These are phyloP conservation scores for Podospora pseudoanserina DNA, from an alignment of 495 filamentous ascomycete species.

Conservation along the genomic window DNA sequence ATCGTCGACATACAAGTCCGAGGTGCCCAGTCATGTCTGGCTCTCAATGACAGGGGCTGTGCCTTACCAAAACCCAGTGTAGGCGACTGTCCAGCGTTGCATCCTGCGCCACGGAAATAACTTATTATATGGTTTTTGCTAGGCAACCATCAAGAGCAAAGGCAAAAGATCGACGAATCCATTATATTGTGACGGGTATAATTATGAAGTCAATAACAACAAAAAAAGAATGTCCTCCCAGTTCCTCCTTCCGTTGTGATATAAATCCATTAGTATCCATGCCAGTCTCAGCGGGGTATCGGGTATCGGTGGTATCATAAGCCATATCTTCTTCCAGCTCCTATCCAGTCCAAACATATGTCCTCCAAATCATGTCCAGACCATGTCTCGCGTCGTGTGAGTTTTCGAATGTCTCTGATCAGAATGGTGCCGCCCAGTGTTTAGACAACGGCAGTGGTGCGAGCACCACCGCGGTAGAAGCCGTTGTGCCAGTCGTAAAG, in stretches of 20 bases:
- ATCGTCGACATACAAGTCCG: background rate
- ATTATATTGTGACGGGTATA: background rate
- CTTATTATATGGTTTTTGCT: too few species aligned
- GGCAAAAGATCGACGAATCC: too few species aligned
- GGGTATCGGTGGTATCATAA: background rate
- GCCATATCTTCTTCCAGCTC: background rate
- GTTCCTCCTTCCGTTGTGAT: background rate
- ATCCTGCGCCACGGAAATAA: background rate
- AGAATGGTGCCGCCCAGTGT: background rate
- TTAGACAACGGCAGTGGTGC: conserved; percentile 29
- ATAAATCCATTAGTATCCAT: background rate
- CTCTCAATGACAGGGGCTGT: background rate
- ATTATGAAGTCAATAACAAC: background rate
- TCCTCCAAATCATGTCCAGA: background rate
- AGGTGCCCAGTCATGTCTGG: background rate
- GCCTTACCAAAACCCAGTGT: background rate
- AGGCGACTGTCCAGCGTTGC: background rate
- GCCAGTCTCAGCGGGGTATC: background rate
- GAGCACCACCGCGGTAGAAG: conserved; percentile 26
- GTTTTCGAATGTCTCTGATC: background rate
- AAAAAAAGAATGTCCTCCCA: background rate
- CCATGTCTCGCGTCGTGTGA: background rate
- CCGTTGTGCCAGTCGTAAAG: conserved; percentile 46
- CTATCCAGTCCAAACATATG: background rate
- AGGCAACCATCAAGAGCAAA: too few species aligned